Percentiles rank a stretch among this genome's conserved stretches.
phyloP scores from a whole-genome alignment of 2,329 filamentous ascomycete genomes.

The Ascochyta rabiei region DNA sequence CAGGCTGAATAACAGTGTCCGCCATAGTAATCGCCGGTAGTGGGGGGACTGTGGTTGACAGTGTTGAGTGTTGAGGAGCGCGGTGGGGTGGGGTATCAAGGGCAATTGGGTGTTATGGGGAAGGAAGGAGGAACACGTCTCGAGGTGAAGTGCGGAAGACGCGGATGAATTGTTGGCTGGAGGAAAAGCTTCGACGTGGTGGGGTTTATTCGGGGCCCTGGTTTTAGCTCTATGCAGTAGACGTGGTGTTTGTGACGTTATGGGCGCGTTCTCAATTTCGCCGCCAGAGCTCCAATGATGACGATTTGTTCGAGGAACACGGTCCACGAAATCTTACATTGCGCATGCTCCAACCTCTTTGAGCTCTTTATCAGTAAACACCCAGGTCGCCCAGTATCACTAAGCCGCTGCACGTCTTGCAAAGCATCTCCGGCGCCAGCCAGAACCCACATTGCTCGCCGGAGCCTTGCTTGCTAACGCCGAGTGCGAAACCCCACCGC shows the following conservation, averaged over 20 bases:
- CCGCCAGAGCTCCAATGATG: slow-evolving; percentile 28
- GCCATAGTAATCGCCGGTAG: slow-evolving; percentile 47
- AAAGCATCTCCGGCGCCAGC: slow-evolving; percentile 43
- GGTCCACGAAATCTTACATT: slow-evolving; percentile 22
- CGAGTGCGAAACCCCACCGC: slow-evolving; percentile 38
- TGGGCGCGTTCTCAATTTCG: slow-evolving; percentile 16
- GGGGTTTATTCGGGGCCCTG: slow-evolving; percentile 39
- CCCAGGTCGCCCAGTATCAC: slow-evolving; percentile 39
- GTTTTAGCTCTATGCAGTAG: slow-evolving; percentile 31
- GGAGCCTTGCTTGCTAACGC: slow-evolving; percentile 40
- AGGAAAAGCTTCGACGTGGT: slow-evolving; percentile 44
- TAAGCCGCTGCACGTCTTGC: slow-evolving; percentile 40
- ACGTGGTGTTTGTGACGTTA: slow-evolving; percentile 39
- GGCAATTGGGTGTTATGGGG: slow-evolving; percentile 28
- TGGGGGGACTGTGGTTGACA: slow-evolving; percentile 27
- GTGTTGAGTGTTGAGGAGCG: slow-evolving; percentile 20
- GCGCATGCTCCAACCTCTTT: slow-evolving; percentile 26
- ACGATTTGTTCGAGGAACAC: slow-evolving; percentile 26
- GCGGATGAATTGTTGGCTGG: slow-evolving; percentile 36
- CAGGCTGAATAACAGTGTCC: slow-evolving; percentile 55
- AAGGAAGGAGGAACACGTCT: slow-evolving; percentile 15
- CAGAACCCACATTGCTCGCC: slow-evolving; percentile 27
- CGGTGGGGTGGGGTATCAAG: slow-evolving; percentile 25
- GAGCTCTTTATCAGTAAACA: slow-evolving; percentile 25
- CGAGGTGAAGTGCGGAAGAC: slow-evolving; percentile 29